phyloP scores from a whole-genome alignment of 2,329 filamentous ascomycete species.

The Neoarthrinium moseri region DNA sequence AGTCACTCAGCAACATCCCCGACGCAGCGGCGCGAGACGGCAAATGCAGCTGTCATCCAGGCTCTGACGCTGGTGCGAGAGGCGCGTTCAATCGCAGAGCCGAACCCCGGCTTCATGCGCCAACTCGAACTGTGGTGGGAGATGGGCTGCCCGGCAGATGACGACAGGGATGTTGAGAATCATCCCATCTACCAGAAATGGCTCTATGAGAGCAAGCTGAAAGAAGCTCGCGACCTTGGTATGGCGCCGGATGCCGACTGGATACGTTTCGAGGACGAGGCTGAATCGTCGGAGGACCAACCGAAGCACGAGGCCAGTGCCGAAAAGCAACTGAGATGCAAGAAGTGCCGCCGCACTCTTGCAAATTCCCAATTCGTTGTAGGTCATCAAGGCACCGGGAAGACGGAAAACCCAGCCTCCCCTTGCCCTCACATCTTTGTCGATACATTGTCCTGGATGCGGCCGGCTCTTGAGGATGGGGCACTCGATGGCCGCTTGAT shows the following conservation, averaged over 20 bases:
- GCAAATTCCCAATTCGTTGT: conserved; percentile 62
- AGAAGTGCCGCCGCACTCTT: conserved; percentile 77
- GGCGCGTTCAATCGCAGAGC: conserved; percentile 76
- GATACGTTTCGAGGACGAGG: conserved; percentile 79
- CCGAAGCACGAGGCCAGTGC: conserved; percentile 16
- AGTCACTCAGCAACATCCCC: conserved; percentile 42
- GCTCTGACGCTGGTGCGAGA: conserved; percentile 70
- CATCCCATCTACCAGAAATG: conserved; percentile 78
- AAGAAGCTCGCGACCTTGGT: conserved; percentile 64
- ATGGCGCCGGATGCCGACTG: conserved; percentile 74
- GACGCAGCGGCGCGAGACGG: conserved; percentile 37
- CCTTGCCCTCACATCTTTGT: conserved; percentile 84
- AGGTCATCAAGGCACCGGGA: conserved; percentile 49
- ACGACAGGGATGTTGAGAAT: conserved; percentile 53
- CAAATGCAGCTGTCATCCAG: conserved; percentile 46
- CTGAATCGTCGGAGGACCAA: conserved; percentile 43
- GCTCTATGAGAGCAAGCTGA: conserved; percentile 54
- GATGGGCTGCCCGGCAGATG: conserved; percentile 73
- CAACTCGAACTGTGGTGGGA: conserved; percentile 85
- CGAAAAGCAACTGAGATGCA: conserved; percentile 72
- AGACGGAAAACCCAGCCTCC: conserved; percentile 14
- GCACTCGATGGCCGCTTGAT: conserved; percentile 79
- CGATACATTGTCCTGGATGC: conserved; percentile 95
- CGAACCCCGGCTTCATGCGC: conserved; percentile 87
- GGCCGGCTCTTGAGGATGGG: conserved; percentile 74